Percentiles rank a stretch among this genome's conserved stretches.
These are phyloP conservation scores for Beauveria sp. DNA, from an alignment of 2,329 filamentous ascomycete genomes.

Conservation along the genomic window DNA sequence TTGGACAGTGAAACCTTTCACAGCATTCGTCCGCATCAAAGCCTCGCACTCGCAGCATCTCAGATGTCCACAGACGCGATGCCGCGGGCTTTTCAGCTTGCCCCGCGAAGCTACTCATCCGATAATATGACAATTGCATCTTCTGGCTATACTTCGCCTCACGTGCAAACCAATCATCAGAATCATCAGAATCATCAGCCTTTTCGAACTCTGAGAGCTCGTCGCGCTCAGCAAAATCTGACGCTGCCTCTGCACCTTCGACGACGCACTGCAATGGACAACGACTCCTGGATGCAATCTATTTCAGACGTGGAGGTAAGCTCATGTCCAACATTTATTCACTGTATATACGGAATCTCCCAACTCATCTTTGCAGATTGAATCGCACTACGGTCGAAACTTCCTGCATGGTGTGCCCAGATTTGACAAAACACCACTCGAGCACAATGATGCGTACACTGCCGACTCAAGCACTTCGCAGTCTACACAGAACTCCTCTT, in stretches of 20 bases:
- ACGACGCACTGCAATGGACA: constrained; percentile 10
- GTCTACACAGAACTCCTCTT: background rate
- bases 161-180: background rate
- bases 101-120: background rate
- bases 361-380: background rate
- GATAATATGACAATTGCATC: background rate
- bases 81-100: background rate
- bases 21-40: background rate
- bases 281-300: constrained; percentile 13
- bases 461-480: background rate
- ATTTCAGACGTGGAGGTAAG: constrained; percentile 16
- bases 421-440: background rate
- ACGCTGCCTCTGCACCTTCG: background rate
- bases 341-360: background rate
- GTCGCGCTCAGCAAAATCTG: constrained; percentile 6
- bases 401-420: background rate
- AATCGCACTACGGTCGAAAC: background rate
- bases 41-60: background rate
- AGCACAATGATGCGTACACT: background rate
- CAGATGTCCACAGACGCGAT: background rate
- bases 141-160: background rate
- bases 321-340: background rate
- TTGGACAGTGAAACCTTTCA: background rate
- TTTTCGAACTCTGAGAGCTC: constrained; percentile 15
- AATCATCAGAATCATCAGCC: background rate